Evolutionary conservation across 768 basidiomycete species (phyloP).

Genomic region (Lentinula guzmanii): DNA sequence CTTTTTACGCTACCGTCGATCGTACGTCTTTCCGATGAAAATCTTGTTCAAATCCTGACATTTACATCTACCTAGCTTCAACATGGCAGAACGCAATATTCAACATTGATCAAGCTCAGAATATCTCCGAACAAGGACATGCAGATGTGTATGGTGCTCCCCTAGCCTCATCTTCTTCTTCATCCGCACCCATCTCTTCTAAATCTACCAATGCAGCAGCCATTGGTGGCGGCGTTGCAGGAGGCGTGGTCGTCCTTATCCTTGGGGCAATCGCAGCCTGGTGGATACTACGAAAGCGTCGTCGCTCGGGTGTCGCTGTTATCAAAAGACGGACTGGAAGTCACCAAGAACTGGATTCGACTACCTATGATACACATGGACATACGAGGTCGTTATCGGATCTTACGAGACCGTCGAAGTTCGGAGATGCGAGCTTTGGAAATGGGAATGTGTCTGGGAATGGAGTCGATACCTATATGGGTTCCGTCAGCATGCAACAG

Average conservation of each 20-base stretch:
- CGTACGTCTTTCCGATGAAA: neutral
- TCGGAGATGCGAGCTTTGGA: too few relatives aligned
- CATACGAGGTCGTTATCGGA: too few relatives aligned
- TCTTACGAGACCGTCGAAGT: too few relatives aligned
- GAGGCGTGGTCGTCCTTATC: neutral
- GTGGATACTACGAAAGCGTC: neutral
- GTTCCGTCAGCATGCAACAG: too few relatives aligned
- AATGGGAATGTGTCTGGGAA: too few relatives aligned
- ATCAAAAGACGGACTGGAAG: too few relatives aligned
- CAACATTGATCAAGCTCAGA: slow-evolving; percentile 21
- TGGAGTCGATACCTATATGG: too few relatives aligned
- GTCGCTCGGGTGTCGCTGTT: too few relatives aligned
- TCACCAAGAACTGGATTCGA: too few relatives aligned
- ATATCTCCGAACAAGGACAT: slow-evolving; percentile 17
- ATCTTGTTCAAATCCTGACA: neutral
- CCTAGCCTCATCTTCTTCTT: neutral
- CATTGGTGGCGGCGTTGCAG: neutral
- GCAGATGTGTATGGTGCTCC: neutral
- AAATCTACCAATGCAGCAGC: neutral
- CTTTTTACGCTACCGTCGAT: slow-evolving; percentile 30
- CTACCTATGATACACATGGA: too few relatives aligned
- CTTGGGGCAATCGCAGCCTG: neutral
- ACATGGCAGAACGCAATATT: slow-evolving; percentile 26
- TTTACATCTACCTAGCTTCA: slow-evolving; percentile 22
- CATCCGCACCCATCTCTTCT: neutral